These are phyloP conservation scores for Gracilaria gracilis DNA, from an alignment of 23 red algal species.

Conservation along the genomic window DNA sequence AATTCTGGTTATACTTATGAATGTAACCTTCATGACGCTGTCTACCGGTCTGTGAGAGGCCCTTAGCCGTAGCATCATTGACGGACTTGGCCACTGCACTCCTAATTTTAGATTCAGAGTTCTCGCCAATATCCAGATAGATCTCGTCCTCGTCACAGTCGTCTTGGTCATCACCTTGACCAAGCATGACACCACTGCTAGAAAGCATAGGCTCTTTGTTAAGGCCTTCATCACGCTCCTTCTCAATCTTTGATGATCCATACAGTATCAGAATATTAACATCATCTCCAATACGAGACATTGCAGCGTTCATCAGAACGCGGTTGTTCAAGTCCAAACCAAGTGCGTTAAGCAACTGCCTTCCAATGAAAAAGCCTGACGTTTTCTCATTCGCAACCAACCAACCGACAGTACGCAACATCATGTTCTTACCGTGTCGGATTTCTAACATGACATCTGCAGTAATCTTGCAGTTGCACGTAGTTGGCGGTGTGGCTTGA, in stretches of 20 bases:
- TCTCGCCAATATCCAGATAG: not conserved
- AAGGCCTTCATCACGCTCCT: not conserved
- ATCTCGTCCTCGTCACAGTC: not conserved
- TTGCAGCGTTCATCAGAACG: not conserved
- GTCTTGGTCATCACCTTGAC: not conserved
- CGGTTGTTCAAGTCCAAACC: conserved; percentile 39
- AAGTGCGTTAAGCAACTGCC: not conserved
- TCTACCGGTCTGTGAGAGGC: not conserved
- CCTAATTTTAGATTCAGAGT: not conserved
- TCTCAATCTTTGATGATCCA: not conserved
- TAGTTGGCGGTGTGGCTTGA: not conserved
- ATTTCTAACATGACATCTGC: conserved; percentile 4
- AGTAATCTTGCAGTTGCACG: not conserved
- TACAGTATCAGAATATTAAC: not conserved
- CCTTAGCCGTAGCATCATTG: not conserved
- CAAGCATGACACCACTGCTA: not conserved
- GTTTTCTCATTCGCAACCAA: not conserved
- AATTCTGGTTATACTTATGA: not conserved
- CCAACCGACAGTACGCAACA: conserved; percentile 42
- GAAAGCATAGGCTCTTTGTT: not conserved
- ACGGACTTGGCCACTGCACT: not conserved
- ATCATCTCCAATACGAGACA: not conserved
- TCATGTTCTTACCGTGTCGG: conserved; percentile 13
- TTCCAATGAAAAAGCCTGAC: not conserved
- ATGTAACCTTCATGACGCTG: not conserved